A percentile compares a stretch with the other conserved stretches of the same genome.
Conservation (phyloP, 2,329 filamentous ascomycete species). For the Myriosclerotinia scirpicola region DNA sequence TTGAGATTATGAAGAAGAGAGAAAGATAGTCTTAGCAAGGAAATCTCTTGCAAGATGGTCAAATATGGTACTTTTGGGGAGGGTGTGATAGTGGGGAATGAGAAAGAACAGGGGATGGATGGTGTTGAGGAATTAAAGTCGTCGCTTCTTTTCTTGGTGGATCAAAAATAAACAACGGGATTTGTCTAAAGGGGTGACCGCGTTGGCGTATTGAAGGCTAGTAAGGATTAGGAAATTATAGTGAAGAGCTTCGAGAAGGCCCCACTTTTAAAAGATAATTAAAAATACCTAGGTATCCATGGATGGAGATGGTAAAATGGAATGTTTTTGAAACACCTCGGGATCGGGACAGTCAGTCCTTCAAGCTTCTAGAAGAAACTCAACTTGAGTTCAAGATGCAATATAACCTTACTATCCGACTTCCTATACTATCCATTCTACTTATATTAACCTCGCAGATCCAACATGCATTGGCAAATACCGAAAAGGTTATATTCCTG, state of each 20-base stretch:
- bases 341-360: no score
- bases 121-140: conserved; percentile 26
- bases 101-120: conserved; percentile 21
- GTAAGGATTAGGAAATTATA: conserved; percentile 19
- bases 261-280: neutral
- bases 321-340: no score
- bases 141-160: conserved; percentile 21
- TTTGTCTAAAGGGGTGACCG: conserved; percentile 20
- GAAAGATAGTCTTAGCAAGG: conserved; percentile 24
- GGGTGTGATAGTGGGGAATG: conserved; percentile 32
- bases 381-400: no score
- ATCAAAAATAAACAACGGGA: conserved; percentile 23
- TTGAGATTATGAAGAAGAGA: conserved; percentile 19
- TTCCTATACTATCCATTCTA: conserved; percentile 26
- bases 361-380: conserved; percentile 12
- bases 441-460: conserved; percentile 30
- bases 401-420: neutral
- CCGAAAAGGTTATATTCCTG: conserved; percentile 87
- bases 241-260: conserved; percentile 14
- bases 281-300: no score
- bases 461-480: conserved; percentile 61
- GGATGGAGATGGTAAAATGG: no score
- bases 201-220: neutral
- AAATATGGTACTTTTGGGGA: conserved; percentile 27
- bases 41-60: conserved; percentile 25